These are phyloP conservation scores for Sphagnum contortum DNA, from an alignment of 225 moss, liverwort and hornwort genomes.

Conservation along the genomic window DNA sequence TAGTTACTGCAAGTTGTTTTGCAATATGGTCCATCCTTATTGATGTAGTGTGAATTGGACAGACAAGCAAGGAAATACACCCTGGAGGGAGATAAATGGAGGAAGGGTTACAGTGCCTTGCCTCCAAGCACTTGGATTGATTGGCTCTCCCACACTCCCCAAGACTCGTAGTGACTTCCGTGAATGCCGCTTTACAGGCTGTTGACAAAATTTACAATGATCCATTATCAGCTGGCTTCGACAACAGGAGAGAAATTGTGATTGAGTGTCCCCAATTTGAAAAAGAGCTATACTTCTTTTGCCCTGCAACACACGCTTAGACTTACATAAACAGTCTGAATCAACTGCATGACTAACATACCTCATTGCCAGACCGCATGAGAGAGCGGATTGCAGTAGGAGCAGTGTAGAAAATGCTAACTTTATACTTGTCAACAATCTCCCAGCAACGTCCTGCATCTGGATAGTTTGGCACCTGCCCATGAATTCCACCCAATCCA, in stretches of 20 bases:
- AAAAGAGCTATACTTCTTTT: slow-evolving; percentile 1
- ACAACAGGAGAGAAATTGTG: no score
- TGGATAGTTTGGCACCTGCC: slow-evolving; percentile 83
- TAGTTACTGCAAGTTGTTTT: no score
- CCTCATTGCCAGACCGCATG: slow-evolving; percentile 88
- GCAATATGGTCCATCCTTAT: no score
- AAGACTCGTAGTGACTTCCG: slow-evolving; percentile 75
- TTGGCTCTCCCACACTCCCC: slow-evolving; percentile 92
- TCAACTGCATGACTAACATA: slow-evolving; percentile 3
- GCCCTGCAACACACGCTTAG: background rate
- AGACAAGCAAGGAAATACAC: no score
- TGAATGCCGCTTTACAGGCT: slow-evolving; percentile 79
- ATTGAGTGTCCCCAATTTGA: background rate
- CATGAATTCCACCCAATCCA: background rate
- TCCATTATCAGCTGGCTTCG: no score
- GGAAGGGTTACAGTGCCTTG: background rate
- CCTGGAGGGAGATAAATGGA: no score
- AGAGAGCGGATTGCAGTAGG: slow-evolving; percentile 88
- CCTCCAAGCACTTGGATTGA: slow-evolving; percentile 95
- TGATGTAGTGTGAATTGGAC: no score
- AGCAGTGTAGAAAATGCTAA: slow-evolving; percentile 88
- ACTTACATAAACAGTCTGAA: background rate
- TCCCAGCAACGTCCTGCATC: slow-evolving; percentile 97
- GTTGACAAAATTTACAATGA: background rate
- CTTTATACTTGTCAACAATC: slow-evolving; percentile 94